These are phyloP conservation scores for Hypoxylon sp. DNA, from an alignment of 2,329 filamentous ascomycete species.

Conservation along the genomic window DNA sequence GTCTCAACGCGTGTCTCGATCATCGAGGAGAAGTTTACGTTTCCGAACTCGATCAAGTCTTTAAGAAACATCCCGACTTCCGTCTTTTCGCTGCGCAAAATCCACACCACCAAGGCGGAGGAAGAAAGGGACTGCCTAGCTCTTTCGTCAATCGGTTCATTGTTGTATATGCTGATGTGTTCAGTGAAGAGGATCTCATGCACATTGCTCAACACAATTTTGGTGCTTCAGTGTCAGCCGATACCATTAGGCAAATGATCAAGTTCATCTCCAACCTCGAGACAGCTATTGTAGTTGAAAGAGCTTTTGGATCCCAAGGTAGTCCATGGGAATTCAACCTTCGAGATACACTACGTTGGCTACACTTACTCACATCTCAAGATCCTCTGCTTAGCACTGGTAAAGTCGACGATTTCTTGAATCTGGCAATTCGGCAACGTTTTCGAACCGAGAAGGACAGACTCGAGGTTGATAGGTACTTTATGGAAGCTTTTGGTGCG, in stretches of 20 bases:
- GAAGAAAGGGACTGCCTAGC: conserved; percentile 90
- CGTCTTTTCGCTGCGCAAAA: conserved; percentile 98
- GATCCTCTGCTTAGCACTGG: conserved; percentile 71
- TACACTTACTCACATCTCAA: conserved; percentile 74
- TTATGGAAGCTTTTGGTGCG: conserved; percentile 70
- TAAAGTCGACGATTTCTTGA: conserved; percentile 77
- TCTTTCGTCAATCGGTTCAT: conserved; percentile 99
- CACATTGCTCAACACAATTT: conserved; percentile 85
- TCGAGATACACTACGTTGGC: conserved; percentile 89
- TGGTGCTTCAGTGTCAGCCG: conserved; percentile 66
- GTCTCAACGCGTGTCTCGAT: conserved; percentile 94
- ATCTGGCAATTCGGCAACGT: conserved; percentile 85
- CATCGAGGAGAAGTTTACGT: conserved; percentile 96
- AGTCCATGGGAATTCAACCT: conserved; percentile 97
- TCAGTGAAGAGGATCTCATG: conserved; percentile 82
- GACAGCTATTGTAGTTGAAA: conserved; percentile 71
- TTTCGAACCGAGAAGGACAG: conserved; percentile 82
- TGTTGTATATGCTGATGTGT: conserved; percentile 95
- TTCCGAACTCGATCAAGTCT: conserved; percentile 93
- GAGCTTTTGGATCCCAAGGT: conserved; percentile 70
- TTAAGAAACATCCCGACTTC: conserved; percentile 89
- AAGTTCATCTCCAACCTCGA: conserved; percentile 85
- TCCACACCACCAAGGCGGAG: conserved; percentile 95
- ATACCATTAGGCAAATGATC: conserved; percentile 76
- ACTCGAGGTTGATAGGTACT: conserved; percentile 72